phyloP scores from a whole-genome alignment of 495 filamentous ascomycete species.

The Aspergillus incahuasiensis region DNA sequence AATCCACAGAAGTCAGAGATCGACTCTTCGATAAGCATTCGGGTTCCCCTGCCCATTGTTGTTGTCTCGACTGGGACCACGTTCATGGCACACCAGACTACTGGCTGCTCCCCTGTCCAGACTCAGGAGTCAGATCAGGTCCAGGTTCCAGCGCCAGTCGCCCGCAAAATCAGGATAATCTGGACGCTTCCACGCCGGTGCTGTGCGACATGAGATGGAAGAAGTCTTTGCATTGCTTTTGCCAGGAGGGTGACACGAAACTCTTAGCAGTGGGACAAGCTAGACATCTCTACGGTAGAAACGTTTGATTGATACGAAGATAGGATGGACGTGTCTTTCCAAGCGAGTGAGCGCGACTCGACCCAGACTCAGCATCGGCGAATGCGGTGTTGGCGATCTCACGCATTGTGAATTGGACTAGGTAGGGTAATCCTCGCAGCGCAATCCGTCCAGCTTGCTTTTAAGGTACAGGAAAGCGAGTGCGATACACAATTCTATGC shows the following conservation, averaged over 20 bases:
- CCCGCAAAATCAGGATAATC: neutral
- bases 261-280: neutral
- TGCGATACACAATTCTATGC: conserved; percentile 10
- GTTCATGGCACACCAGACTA: neutral
- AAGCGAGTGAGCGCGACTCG: neutral
- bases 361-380: neutral
- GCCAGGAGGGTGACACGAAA: neutral
- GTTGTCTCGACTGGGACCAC: neutral
- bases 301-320: neutral
- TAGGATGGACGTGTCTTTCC: neutral
- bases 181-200: neutral
- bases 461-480: neutral
- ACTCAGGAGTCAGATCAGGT: no score
- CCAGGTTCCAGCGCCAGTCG: no score
- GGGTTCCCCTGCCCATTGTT: neutral
- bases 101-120: no score
- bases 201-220: conserved; percentile 2
- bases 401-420: conserved; percentile 1
- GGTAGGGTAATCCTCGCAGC: neutral
- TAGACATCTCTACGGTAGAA: conserved; percentile 1
- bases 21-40: neutral
- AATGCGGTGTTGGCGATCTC: neutral
- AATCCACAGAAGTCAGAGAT: neutral
- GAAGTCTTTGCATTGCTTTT: neutral
- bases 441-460: neutral